Evolutionary conservation across 371 early-diverging fungal genomes (phyloP).

Genomic region (Synchytrium microbalum): DNA sequence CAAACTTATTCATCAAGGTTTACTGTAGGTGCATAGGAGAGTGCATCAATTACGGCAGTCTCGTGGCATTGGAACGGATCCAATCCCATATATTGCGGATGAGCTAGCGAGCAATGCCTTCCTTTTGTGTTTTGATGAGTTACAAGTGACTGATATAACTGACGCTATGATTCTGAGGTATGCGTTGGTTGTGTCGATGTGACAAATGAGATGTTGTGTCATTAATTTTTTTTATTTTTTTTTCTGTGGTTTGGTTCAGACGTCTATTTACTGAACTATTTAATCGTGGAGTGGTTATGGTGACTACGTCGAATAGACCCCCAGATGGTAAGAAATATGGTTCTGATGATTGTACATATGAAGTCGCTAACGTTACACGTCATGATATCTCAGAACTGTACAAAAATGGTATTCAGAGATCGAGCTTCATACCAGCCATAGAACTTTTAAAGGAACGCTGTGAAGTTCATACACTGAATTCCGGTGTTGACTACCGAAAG

Average conservation of each 20-base stretch:
- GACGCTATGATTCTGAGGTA: constrained; percentile 87
- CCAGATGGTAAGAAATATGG: constrained; percentile 53
- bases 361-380: no score
- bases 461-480: constrained; percentile 70
- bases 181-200: background rate
- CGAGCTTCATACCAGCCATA: constrained; percentile 85
- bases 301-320: constrained; percentile 89
- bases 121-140: constrained; percentile 92
- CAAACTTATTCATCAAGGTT: no score
- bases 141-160: constrained; percentile 94
- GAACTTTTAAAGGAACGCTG: constrained; percentile 74
- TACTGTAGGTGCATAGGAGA: constrained; percentile 72
- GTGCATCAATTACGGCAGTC: constrained; percentile 62
- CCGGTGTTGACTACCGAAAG: constrained; percentile 83
- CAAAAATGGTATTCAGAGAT: constrained; percentile 88
- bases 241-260: constrained; percentile 20
- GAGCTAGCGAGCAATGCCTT: constrained; percentile 71
- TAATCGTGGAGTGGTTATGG: constrained; percentile 76
- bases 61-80: constrained; percentile 45
- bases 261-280: constrained; percentile 75
- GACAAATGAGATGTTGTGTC: constrained; percentile 1
- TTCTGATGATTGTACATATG: no score
- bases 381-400: constrained; percentile 57
- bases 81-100: constrained; percentile 71
- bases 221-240: constrained; percentile 25